A percentile compares a stretch with the other conserved stretches of the same genome.
These are phyloP conservation scores for Triticum monococcum DNA, from an alignment of 176 grass and related monocot species.

Conservation along the genomic window DNA sequence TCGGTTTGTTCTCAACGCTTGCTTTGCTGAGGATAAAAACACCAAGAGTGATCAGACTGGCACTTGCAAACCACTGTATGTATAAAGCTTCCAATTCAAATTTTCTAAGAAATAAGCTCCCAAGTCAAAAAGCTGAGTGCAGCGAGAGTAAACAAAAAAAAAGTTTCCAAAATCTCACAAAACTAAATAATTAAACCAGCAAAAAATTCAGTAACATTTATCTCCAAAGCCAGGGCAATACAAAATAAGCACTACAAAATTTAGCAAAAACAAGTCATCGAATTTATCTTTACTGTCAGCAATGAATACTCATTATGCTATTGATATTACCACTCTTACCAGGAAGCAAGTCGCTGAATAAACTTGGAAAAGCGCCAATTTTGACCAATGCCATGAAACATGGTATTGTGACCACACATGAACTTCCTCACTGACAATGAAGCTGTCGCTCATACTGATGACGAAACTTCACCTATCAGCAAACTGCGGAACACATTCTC, in stretches of 20 bases:
- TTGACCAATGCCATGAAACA: neutral
- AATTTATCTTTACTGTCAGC: too few species aligned
- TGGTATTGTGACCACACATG: too few species aligned
- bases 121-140: neutral
- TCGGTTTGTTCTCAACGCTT: conserved; percentile 55
- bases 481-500: neutral
- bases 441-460: neutral
- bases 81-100: neutral
- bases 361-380: neutral
- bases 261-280: neutral
- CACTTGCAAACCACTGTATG: conserved; percentile 84
- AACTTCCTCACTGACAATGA: neutral
- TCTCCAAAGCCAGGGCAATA: neutral
- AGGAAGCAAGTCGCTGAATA: neutral
- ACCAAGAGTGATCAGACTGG: conserved; percentile 65
- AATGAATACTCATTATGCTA: neutral
- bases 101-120: too few species aligned
- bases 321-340: neutral
- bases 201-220: neutral
- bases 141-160: neutral
- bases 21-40: conserved; percentile 78
- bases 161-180: neutral
- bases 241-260: too few species aligned
- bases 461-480: neutral
- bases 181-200: neutral